Evolutionary conservation across 257 asterid genomes (phyloP).

Genomic region (Striga asiatica): DNA sequence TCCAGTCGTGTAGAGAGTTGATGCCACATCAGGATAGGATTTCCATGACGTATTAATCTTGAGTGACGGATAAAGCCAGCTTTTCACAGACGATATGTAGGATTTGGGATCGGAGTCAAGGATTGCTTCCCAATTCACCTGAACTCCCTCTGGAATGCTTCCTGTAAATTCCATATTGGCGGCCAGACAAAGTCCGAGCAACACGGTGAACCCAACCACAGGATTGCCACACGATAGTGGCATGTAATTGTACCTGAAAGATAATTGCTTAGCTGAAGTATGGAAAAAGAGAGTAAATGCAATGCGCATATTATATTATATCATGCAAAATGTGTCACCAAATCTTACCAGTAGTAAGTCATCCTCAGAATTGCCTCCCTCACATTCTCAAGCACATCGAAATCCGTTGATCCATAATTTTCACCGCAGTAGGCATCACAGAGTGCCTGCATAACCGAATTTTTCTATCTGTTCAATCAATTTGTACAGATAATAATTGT

Average conservation of each 20-base stretch:
- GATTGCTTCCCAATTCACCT: conserved; percentile 97
- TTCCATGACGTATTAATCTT: conserved; percentile 85
- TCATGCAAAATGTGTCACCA: no score
- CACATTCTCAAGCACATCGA: conserved; percentile 73
- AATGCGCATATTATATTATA: not conserved
- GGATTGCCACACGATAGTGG: conserved; percentile 79
- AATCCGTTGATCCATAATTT: conserved; percentile 75
- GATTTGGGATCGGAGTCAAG: conserved; percentile 53
- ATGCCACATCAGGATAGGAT: conserved; percentile 78
- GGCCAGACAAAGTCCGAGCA: conserved; percentile 84
- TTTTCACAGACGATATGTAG: conserved; percentile 47
- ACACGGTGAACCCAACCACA: conserved; percentile 66
- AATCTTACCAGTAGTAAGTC: conserved; percentile 80
- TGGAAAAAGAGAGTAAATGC: not conserved
- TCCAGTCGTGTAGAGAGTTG: conserved; percentile 87
- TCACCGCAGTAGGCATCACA: conserved; percentile 87
- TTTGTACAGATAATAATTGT: not conserved
- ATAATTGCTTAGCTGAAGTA: conserved; percentile 12
- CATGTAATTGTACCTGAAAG: conserved; percentile 82
- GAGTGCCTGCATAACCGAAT: conserved; percentile 52
- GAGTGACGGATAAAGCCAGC: conserved; percentile 81
- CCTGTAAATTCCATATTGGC: conserved; percentile 96
- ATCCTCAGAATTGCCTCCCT: conserved; percentile 71
- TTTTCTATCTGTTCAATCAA: not conserved
- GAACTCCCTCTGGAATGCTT: conserved; percentile 76